Percentiles rank a stretch among this genome's conserved stretches.
Evolutionary conservation across 352 stramenopile genomes (phyloP).

Genomic region (Phytophthora chlamydospora): DNA sequence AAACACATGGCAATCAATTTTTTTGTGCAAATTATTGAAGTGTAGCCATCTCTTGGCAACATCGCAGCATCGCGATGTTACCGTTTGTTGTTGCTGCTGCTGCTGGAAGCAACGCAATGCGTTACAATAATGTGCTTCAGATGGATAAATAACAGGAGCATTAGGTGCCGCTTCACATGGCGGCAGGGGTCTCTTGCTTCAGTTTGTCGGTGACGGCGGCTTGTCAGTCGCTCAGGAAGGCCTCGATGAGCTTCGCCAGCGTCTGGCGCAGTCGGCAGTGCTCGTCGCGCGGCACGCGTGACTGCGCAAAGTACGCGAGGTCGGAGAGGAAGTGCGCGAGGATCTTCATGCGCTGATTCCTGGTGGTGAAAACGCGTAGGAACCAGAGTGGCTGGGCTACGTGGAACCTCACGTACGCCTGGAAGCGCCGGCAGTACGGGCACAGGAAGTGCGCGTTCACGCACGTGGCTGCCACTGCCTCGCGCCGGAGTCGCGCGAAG

Average conservation of each 20-base stretch:
- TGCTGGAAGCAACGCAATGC: too few species aligned
- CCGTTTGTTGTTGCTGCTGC: background rate
- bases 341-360: slow-evolving; percentile 50
- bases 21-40: slow-evolving; percentile 7
- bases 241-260: slow-evolving; percentile 41
- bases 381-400: slow-evolving; percentile 43
- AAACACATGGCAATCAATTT: slow-evolving; percentile 21
- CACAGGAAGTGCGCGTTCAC: slow-evolving; percentile 55
- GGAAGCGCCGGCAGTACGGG: slow-evolving; percentile 53
- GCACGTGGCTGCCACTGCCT: slow-evolving; percentile 35
- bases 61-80: too few species aligned
- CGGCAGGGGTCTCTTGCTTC: background rate
- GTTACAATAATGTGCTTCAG: too few species aligned
- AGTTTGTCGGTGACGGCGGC: background rate
- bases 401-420: slow-evolving; percentile 50
- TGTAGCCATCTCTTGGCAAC: slow-evolving; percentile 17
- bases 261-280: slow-evolving; percentile 39
- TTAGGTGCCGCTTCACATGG: background rate
- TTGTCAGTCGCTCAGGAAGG: slow-evolving; percentile 34
- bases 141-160: slow-evolving; percentile 12
- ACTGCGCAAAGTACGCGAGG: slow-evolving; percentile 42
- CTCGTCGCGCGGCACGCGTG: slow-evolving; percentile 19
- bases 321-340: slow-evolving; percentile 48
- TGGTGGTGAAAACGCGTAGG: slow-evolving; percentile 34
- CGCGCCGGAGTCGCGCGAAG: slow-evolving; percentile 33